Base-by-base conservation (phyloP, 1,139 yeast species). In the Trichomonascaceae sp. region DNA sequence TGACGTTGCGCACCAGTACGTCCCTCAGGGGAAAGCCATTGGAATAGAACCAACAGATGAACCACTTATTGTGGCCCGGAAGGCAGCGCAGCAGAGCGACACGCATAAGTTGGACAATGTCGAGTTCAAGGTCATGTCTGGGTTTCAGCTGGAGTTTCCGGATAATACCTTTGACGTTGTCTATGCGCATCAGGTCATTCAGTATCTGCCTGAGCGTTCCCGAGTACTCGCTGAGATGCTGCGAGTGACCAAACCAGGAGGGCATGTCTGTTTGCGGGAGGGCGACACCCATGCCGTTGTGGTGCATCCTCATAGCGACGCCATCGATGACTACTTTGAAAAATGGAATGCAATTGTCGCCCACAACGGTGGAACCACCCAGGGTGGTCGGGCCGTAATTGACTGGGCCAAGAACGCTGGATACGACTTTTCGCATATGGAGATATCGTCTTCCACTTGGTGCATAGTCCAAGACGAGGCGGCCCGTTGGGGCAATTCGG, bases 141-240 rank as follows among this genome's bases (percentile, higher is more conserved):
- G 50, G 22, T 52, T 49, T 32, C 30, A 44, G 9, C 43, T 60
- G 34, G 62, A 61, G 2, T 60, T 50, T 36, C 50, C 45, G 4
- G 64, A 60, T 38, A 43, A 54, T 28, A 32, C 55, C 2, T 61
- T 61, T 41, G 66, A 61, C 35, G 40, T 61, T 13, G 63, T 59
- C 2, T 52, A 49, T 42, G 48, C 57, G 17, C 63, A 57, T 38
- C 65, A 60, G 38, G 64, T 60, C 3, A 35, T 60, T 11, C 42
- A 59, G 16, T 64, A 60, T 37, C 44, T 60, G 30, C 43, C 47
- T 18, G 56, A 57, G 31, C 63, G 62, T 2, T 44, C 50, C 6
- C 9, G 9, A 11, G 23, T 20, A 8, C 11, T 20, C 9, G 23
- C 6, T 8, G 23, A 20, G 11, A 6, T 20, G 9, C 6, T 8